These are phyloP conservation scores for Nidularia sp. DNA, from an alignment of 768 basidiomycete species.

Conservation along the genomic window DNA sequence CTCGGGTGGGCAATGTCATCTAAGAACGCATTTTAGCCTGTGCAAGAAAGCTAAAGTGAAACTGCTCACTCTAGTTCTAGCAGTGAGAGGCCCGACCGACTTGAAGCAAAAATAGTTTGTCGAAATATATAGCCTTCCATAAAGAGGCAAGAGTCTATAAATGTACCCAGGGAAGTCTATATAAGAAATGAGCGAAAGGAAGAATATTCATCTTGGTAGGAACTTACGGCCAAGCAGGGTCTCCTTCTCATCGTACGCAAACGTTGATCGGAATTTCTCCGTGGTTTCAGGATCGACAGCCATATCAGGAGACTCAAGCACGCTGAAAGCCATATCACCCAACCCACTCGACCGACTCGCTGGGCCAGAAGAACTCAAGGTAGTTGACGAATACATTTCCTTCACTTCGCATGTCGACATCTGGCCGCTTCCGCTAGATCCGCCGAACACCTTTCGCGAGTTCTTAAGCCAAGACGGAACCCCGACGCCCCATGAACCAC, in stretches of 20 bases:
- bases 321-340: conserved; percentile 71
- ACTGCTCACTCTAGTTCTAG: conserved; percentile 74
- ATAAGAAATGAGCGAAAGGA: conserved; percentile 6
- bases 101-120: conserved; percentile 93
- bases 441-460: conserved; percentile 36
- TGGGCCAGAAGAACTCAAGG: conserved; percentile 17
- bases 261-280: conserved; percentile 76
- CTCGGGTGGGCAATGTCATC: conserved; percentile 94
- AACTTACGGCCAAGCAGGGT: conserved; percentile 80
- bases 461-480: conserved; percentile 71
- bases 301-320: conserved; percentile 72
- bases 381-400: conserved; percentile 55
- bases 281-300: conserved; percentile 55
- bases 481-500: conserved; percentile 56
- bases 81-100: conserved; percentile 74
- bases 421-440: conserved; percentile 14
- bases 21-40: conserved; percentile 21
- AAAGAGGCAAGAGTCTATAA: conserved; percentile 84
- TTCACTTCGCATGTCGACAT: conserved; percentile 33
- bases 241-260: conserved; percentile 90
- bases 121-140: conserved; percentile 87
- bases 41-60: neutral
- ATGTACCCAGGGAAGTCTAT: conserved; percentile 90
- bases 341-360: conserved; percentile 33
- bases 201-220: neutral